phyloP scores from a whole-genome alignment of 2,329 filamentous ascomycete species.

The Pestalotiopsis sp. region DNA sequence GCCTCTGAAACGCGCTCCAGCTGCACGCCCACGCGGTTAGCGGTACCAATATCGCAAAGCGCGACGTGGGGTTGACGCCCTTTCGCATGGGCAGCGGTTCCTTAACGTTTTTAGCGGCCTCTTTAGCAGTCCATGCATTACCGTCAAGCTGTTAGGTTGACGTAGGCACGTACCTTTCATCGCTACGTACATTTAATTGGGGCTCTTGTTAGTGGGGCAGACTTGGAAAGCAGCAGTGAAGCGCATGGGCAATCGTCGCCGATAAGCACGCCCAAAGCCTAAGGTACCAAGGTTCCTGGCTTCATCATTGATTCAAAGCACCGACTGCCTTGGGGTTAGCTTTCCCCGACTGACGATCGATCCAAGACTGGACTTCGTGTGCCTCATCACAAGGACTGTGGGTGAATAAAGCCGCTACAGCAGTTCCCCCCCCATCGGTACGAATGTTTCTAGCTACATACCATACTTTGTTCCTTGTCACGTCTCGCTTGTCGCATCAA shows the following conservation, averaged over 20 bases:
- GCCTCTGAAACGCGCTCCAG: not conserved
- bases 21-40: not conserved
- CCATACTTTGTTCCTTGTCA: not conserved
- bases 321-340: not conserved
- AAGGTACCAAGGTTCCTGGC: not conserved
- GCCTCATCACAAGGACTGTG: not conserved
- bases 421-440: not conserved
- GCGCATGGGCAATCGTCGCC: not conserved
- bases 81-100: not conserved
- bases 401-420: not conserved
- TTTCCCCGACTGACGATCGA: not conserved
- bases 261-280: not conserved
- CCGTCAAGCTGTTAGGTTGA: not conserved
- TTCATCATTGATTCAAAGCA: not conserved
- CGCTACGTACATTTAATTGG: not conserved
- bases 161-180: not conserved
- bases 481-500: not conserved
- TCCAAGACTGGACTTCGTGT: not conserved
- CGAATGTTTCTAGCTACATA: not conserved
- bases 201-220: not conserved
- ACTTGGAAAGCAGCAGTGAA: not conserved
- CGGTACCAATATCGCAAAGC: not conserved
- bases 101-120: not conserved
- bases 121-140: not conserved
- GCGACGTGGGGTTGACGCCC: slow-evolving; percentile 1